Evolutionary conservation across 2,329 filamentous ascomycete genomes (phyloP).

Genomic region (Talaromyces atroroseus): DNA sequence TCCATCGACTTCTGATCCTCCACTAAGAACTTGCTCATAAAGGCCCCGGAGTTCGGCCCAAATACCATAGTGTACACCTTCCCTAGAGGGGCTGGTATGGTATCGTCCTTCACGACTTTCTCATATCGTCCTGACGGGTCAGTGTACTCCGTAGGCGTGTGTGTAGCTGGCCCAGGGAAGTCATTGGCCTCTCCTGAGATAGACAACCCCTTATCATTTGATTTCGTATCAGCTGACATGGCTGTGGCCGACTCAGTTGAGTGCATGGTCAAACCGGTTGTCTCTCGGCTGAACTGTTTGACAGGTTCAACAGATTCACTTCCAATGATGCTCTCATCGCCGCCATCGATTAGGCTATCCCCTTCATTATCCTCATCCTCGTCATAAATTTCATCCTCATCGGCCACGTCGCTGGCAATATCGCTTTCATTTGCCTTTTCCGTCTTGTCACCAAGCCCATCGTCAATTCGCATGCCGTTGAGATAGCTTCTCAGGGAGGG

Average conservation of each 20-base stretch:
- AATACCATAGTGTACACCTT: conserved; percentile 89
- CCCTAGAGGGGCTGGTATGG: conserved; percentile 79
- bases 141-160: conserved; percentile 78
- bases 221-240: conserved; percentile 35
- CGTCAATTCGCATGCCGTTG: conserved; percentile 78
- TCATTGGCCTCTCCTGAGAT: conserved; percentile 45
- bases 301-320: conserved; percentile 44
- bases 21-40: conserved; percentile 80
- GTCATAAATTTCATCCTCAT: conserved; percentile 58
- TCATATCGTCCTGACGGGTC: conserved; percentile 78
- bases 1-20: conserved; percentile 85
- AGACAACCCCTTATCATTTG: conserved; percentile 43
- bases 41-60: conserved; percentile 69
- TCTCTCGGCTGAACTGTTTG: conserved; percentile 63
- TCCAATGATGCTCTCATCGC: conserved; percentile 48
- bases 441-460: conserved; percentile 80
- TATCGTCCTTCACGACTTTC: conserved; percentile 76
- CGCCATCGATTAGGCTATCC: conserved; percentile 57
- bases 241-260: conserved; percentile 36
- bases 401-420: conserved; percentile 69
- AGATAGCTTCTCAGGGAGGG: conserved; percentile 85
- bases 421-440: conserved; percentile 69
- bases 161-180: conserved; percentile 77
- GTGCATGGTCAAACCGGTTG: conserved; percentile 49
- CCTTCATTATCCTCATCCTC: conserved; percentile 50